Evolutionary conservation across 2,329 filamentous ascomycete genomes (phyloP).

Genomic region (Diaporthe caulivora): DNA sequence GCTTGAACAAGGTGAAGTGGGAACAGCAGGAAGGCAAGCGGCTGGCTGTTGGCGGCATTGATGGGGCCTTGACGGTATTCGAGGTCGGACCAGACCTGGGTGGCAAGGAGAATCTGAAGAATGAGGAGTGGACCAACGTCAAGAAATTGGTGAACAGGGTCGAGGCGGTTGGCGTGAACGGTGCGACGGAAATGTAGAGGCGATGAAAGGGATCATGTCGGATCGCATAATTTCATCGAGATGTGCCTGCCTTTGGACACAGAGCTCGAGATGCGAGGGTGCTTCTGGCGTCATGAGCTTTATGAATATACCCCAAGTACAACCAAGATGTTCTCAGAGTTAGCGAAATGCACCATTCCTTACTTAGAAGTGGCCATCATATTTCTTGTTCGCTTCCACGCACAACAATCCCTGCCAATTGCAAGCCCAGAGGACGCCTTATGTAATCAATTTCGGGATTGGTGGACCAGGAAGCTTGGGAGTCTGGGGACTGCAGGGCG

Average conservation of each 20-base stretch:
- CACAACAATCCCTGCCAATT: not conserved
- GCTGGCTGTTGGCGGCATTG: slow-evolving; percentile 90
- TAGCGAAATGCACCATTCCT: not conserved
- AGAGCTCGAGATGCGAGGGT: slow-evolving; percentile 7
- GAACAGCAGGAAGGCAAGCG: slow-evolving; percentile 89
- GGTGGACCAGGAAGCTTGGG: not conserved
- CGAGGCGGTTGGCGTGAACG: slow-evolving; percentile 71
- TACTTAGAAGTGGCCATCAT: not conserved
- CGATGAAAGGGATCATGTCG: slow-evolving; percentile 3
- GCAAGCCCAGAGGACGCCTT: not conserved
- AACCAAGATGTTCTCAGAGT: slow-evolving; percentile 16
- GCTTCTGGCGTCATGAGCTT: slow-evolving; percentile 36
- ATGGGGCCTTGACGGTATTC: slow-evolving; percentile 91
- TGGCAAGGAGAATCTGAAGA: slow-evolving; percentile 84
- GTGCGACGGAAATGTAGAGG: slow-evolving; percentile 55
- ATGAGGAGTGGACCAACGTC: slow-evolving; percentile 92
- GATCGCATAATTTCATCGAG: slow-evolving; percentile 14
- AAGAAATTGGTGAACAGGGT: slow-evolving; percentile 88
- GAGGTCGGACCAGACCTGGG: slow-evolving; percentile 88
- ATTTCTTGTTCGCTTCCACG: too few relatives aligned
- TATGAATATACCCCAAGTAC: slow-evolving; percentile 38
- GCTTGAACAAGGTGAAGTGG: slow-evolving; percentile 95
- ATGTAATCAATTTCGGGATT: slow-evolving; percentile 4
- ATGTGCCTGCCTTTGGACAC: slow-evolving; percentile 30
- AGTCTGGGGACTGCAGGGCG: not conserved